Conservation (phyloP, 306 rosid genomes). For the Castanea crenata region DNA sequence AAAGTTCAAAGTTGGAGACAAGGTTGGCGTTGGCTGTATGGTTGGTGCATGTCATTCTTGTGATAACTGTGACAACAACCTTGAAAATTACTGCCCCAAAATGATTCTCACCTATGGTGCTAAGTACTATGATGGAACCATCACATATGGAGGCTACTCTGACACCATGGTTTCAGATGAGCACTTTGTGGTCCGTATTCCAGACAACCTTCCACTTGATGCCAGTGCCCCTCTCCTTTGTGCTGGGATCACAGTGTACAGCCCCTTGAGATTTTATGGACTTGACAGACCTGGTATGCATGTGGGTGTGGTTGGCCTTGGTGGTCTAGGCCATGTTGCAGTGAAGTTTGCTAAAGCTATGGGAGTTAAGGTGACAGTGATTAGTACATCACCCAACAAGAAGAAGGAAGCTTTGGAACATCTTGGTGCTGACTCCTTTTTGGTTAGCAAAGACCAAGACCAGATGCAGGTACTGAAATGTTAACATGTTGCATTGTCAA, state of each 20-base stretch:
- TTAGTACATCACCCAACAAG: constrained; percentile 35
- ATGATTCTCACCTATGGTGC: constrained; percentile 10
- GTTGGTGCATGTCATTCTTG: constrained; percentile 21
- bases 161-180: constrained; percentile 34
- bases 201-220: constrained; percentile 30
- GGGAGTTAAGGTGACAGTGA: constrained; percentile 38
- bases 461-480: constrained; percentile 4
- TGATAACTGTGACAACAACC: constrained; percentile 10
- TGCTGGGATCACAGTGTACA: constrained; percentile 45
- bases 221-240: constrained; percentile 44
- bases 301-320: constrained; percentile 48
- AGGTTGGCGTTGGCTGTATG: constrained; percentile 30
- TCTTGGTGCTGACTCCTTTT: constrained; percentile 16
- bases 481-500: not conserved
- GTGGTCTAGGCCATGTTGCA: constrained; percentile 48
- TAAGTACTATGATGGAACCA: constrained; percentile 6
- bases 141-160: constrained; percentile 30
- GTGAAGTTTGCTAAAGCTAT: constrained; percentile 41
- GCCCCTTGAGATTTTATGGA: constrained; percentile 32
- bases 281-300: constrained; percentile 29
- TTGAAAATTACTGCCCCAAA: constrained; percentile 20
- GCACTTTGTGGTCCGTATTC: constrained; percentile 28
- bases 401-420: constrained; percentile 28
- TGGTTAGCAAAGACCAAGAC: constrained; percentile 10
- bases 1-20: constrained; percentile 33